Evolutionary conservation across 306 rosid species (phyloP).

Genomic region (Nissolia schottii): DNA sequence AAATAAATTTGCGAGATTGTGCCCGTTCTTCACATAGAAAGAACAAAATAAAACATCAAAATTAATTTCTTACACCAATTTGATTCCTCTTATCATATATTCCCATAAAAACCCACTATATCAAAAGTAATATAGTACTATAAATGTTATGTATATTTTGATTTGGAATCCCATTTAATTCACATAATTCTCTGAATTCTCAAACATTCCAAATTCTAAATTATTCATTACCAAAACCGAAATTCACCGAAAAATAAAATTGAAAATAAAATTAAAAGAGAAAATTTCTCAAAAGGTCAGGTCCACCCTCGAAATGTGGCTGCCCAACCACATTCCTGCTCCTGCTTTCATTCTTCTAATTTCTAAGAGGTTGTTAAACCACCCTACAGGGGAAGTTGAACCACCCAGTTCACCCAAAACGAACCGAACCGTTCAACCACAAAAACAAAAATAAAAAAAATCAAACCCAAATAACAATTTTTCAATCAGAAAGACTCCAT

Average conservation of each 20-base stretch:
- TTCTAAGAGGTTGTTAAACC: constrained; percentile 26
- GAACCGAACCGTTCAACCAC: not conserved
- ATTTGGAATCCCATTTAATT: constrained; percentile 14
- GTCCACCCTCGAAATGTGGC: not conserved
- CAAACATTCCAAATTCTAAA: constrained; percentile 5
- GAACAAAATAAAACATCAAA: not conserved
- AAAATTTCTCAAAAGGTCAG: not conserved
- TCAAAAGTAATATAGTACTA: not conserved
- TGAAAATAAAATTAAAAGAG: not conserved
- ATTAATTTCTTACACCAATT: not conserved
- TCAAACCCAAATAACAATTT: not conserved
- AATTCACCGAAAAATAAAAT: not conserved
- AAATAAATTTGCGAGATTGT: not conserved
- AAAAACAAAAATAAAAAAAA: not conserved
- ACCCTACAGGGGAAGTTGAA: not conserved
- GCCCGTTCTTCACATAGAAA: not conserved
- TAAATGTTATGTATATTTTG: not conserved
- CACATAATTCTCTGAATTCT: not conserved
- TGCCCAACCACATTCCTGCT: constrained; percentile 8
- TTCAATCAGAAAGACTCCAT: no score
- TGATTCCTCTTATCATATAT: not conserved
- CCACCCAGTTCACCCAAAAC: constrained; percentile 15
- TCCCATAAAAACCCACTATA: not conserved
- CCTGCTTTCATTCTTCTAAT: not conserved
- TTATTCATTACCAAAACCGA: constrained; percentile 5